phyloP scores from a whole-genome alignment of 2,329 filamentous ascomycete genomes.

The Apiospora koreana region DNA sequence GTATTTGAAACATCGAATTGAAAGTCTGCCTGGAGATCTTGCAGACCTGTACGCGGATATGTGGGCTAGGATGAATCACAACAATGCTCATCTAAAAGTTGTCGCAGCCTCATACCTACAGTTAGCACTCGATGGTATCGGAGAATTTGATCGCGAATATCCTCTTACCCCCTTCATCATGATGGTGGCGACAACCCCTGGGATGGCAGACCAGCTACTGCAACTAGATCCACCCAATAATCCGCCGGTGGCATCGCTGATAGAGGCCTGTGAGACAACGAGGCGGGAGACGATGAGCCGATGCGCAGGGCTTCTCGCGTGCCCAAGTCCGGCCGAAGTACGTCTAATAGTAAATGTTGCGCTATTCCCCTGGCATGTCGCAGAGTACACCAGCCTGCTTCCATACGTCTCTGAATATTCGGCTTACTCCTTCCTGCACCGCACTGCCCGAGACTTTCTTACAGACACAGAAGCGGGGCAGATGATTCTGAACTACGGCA shows the following conservation, averaged over 20 bases:
- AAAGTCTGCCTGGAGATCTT: neutral
- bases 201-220: neutral
- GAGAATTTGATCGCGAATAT: neutral
- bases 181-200: neutral
- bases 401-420: neutral
- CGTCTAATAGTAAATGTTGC: accelerated
- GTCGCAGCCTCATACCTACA: neutral
- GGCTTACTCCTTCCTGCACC: neutral
- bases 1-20: neutral
- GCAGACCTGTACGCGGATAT: neutral
- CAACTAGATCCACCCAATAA: neutral
- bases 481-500: neutral
- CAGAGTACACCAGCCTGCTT: neutral
- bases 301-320: neutral
- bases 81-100: neutral
- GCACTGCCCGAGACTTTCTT: neutral
- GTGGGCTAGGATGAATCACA: neutral
- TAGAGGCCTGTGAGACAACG: neutral
- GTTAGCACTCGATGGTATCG: neutral
- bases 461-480: neutral
- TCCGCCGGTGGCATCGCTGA: neutral
- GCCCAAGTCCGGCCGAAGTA: neutral
- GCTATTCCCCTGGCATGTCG: neutral
- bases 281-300: neutral
- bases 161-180: neutral